These are phyloP conservation scores for Colletotrichum cordylinicola DNA, from an alignment of 2,329 filamentous ascomycete species.

Conservation along the genomic window DNA sequence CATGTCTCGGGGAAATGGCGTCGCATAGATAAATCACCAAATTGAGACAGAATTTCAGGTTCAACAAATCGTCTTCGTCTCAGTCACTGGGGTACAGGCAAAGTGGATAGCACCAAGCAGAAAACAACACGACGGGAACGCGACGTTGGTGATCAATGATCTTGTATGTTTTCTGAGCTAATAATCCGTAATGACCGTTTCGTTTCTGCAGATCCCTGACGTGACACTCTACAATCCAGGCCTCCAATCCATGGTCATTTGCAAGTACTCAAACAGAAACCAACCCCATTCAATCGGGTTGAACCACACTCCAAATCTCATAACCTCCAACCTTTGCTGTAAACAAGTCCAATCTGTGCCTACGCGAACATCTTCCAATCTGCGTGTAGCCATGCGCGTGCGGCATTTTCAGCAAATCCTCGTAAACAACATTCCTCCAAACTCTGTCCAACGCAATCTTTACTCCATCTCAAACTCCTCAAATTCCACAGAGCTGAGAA, in stretches of 20 bases:
- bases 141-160: conserved; percentile 1
- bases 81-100: too few species aligned
- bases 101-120: neutral
- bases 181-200: neutral
- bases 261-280: neutral
- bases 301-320: neutral
- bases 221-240: neutral
- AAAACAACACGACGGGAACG: neutral
- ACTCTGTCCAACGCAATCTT: neutral
- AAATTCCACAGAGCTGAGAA: conserved; percentile 6
- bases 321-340: fast-evolving
- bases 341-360: neutral
- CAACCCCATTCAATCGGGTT: neutral
- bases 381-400: neutral
- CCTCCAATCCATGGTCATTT: neutral
- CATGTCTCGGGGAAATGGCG: neutral
- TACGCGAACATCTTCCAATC: neutral
- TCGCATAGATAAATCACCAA: neutral
- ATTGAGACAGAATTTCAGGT: neutral
- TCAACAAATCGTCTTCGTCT: too few species aligned
- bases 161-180: neutral
- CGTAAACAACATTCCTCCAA: neutral
- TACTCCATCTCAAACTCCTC: conserved; percentile 5
- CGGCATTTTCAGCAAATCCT: neutral
- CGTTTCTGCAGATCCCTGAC: neutral